Evolutionary conservation across 495 filamentous ascomycete species (phyloP).

Genomic region (Penicilliopsis zonata): DNA sequence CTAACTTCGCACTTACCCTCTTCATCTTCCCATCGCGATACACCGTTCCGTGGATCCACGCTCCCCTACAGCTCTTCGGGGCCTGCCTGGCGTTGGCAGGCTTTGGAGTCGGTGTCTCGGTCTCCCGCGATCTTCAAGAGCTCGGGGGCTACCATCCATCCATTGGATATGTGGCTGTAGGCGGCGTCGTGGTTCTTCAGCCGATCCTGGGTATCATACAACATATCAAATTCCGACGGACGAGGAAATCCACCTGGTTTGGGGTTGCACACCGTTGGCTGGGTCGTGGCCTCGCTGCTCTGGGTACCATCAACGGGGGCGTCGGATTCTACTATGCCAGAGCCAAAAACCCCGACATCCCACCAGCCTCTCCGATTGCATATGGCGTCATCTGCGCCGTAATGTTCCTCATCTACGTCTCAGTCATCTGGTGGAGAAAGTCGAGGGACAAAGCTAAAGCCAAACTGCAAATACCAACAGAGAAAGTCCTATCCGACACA

Average conservation of each 20-base stretch:
- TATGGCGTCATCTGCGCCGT: slow-evolving; percentile 8
- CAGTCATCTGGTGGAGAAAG: slow-evolving; percentile 7
- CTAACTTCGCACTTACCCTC: slow-evolving; percentile 28
- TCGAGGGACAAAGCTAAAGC: neutral
- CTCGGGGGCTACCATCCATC: slow-evolving; percentile 19
- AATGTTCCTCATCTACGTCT: slow-evolving; percentile 7
- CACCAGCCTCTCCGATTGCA: slow-evolving; percentile 5
- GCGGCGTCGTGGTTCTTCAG: slow-evolving; percentile 43
- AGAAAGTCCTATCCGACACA: neutral
- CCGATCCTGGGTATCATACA: slow-evolving; percentile 51
- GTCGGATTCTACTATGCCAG: slow-evolving; percentile 38
- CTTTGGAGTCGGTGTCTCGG: slow-evolving; percentile 46
- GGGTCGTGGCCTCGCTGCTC: slow-evolving; percentile 56
- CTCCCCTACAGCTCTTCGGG: slow-evolving; percentile 40
- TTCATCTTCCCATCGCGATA: slow-evolving; percentile 24
- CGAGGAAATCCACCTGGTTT: slow-evolving; percentile 32
- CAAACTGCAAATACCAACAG: neutral
- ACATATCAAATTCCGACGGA: slow-evolving; percentile 41
- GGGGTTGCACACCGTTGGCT: slow-evolving; percentile 71
- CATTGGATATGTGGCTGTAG: slow-evolving; percentile 47
- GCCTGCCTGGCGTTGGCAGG: slow-evolving; percentile 43
- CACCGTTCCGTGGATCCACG: slow-evolving; percentile 37
- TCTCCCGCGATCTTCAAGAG: slow-evolving; percentile 18
- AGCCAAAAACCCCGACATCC: slow-evolving; percentile 9
- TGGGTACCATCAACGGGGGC: slow-evolving; percentile 58